Base-by-base conservation (phyloP, 2,329 filamentous ascomycete species). In the Hymenoscyphus albidus region DNA sequence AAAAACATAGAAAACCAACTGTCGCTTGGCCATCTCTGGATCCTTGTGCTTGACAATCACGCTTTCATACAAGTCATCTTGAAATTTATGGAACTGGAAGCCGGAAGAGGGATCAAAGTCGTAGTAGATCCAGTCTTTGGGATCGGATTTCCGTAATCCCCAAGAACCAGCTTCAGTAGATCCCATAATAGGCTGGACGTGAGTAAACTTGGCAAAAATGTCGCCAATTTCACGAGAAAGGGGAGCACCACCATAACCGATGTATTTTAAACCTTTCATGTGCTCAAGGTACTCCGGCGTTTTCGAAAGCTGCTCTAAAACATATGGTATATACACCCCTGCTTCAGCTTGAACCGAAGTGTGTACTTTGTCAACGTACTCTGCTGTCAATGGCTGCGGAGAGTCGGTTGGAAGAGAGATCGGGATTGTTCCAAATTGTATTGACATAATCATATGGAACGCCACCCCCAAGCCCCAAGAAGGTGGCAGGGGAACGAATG, bases 61-160 rank as follows among this genome's bases (percentile, higher is more conserved):
- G 18, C 48, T 38, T 18, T 62, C 60, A 42, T 27, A 56, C 18
- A 54, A 35, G 32, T 62, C 60, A 56, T 40, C 60, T 4, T 54
- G 60, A 38, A 54, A 56, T 14, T 35, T 48, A 5, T 40, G 32
- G 38, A 62, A 62, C 13, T 57, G 27, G 38, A 39, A 54, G 13
- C 60, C 60, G 31, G 60, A n/a, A 16, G 48, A 27, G 32, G 31
- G 27, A 48, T 62, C 51, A 35, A 62, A 62, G 16, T 54, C 56
- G 16, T 56, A 56, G 51, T 62, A 62, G 31, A 56, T 39, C 60
- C 60, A 62, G 31, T 62, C 51, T 56, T 22, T 57, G 12, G 55
- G 44, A 18, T 62, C 60, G 14, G 31, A 13, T 18, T 42, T 13
- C 44, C n/a, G 56, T 5, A 62, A 18, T 6, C n/a, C 31, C 31